Evolutionary conservation across 352 stramenopile species (phyloP).

Genomic region (Phytophthora sojae): DNA sequence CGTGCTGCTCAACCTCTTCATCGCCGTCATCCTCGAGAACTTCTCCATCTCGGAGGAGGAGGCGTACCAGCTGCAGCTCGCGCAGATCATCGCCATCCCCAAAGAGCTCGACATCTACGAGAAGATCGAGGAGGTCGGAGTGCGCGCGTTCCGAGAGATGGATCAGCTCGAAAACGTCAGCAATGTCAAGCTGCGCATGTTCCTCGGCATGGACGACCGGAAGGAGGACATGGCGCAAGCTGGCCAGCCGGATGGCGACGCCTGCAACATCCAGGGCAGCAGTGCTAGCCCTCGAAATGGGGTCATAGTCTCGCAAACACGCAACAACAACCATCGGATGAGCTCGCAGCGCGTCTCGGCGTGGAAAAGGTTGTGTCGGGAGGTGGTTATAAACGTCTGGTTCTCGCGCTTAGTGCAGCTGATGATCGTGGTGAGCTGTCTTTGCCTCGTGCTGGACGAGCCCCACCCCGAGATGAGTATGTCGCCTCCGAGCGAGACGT

Average conservation of each 20-base stretch:
- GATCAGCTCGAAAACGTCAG: slow-evolving; percentile 83
- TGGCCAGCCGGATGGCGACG: background rate
- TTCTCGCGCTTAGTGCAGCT: slow-evolving; percentile 73
- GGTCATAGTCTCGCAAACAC: slow-evolving; percentile 6
- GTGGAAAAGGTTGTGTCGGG: slow-evolving; percentile 40
- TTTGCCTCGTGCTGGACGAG: slow-evolving; percentile 78
- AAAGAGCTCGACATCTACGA: slow-evolving; percentile 87
- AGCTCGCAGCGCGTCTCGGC: slow-evolving; percentile 9
- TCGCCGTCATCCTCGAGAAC: slow-evolving; percentile 86
- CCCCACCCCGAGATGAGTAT: slow-evolving; percentile 69
- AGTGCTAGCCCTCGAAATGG: slow-evolving; percentile 3
- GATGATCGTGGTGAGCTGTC: slow-evolving; percentile 76
- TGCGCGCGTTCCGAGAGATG: slow-evolving; percentile 81
- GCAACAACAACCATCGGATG: slow-evolving; percentile 16
- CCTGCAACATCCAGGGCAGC: background rate
- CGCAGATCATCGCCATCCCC: slow-evolving; percentile 83
- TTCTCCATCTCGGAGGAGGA: slow-evolving; percentile 85
- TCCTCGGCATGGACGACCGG: slow-evolving; percentile 69
- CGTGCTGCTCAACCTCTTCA: slow-evolving; percentile 85
- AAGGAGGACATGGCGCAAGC: slow-evolving; percentile 20
- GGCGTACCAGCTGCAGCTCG: slow-evolving; percentile 83
- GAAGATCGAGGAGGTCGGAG: slow-evolving; percentile 81
- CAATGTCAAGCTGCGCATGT: slow-evolving; percentile 83
- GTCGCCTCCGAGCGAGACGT: slow-evolving; percentile 42
- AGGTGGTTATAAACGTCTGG: slow-evolving; percentile 40